Percentiles rank a stretch among this genome's conserved stretches.
phyloP scores from a whole-genome alignment of 495 filamentous ascomycete species.

The Annulohypoxylon stygium region DNA sequence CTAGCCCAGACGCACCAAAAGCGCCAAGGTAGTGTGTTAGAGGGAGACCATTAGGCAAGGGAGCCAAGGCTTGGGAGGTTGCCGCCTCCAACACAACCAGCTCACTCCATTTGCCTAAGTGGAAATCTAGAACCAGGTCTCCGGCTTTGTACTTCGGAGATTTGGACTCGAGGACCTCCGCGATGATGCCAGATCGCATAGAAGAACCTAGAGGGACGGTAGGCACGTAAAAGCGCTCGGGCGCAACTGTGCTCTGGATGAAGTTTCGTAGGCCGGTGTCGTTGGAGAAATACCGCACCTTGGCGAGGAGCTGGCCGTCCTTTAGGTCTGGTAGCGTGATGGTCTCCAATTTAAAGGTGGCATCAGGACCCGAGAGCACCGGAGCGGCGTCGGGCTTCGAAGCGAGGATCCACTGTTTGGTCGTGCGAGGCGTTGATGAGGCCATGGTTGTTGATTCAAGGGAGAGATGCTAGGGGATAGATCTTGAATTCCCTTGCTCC shows the following conservation, averaged over 20 bases:
- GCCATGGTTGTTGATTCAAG: slow-evolving; percentile 31
- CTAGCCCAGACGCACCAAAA: slow-evolving; percentile 64
- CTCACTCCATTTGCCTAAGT: slow-evolving; percentile 64
- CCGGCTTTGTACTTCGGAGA: slow-evolving; percentile 52
- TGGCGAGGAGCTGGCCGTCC: slow-evolving; percentile 48
- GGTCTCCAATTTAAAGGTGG: slow-evolving; percentile 62
- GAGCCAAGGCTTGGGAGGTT: slow-evolving; percentile 48
- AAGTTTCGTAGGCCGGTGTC: slow-evolving; percentile 76
- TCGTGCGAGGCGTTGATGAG: slow-evolving; percentile 25
- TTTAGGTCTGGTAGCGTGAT: slow-evolving; percentile 56
- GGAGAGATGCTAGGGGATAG: slow-evolving; percentile 18
- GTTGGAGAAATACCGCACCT: slow-evolving; percentile 71
- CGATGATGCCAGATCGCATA: slow-evolving; percentile 71
- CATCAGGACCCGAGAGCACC: slow-evolving; percentile 47
- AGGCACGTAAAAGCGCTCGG: slow-evolving; percentile 66
- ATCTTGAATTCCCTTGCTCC: slow-evolving; percentile 11
- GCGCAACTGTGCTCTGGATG: slow-evolving; percentile 62
- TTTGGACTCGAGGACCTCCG: slow-evolving; percentile 59
- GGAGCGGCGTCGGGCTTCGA: slow-evolving; percentile 52
- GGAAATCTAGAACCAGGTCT: slow-evolving; percentile 55
- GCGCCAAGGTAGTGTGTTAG: slow-evolving; percentile 65
- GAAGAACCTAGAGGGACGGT: slow-evolving; percentile 64
- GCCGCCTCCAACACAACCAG: slow-evolving; percentile 59
- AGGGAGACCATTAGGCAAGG: slow-evolving; percentile 51
- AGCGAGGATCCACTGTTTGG: slow-evolving; percentile 56